phyloP scores from a whole-genome alignment of 169 alveolate species.

The Theileria equi region DNA sequence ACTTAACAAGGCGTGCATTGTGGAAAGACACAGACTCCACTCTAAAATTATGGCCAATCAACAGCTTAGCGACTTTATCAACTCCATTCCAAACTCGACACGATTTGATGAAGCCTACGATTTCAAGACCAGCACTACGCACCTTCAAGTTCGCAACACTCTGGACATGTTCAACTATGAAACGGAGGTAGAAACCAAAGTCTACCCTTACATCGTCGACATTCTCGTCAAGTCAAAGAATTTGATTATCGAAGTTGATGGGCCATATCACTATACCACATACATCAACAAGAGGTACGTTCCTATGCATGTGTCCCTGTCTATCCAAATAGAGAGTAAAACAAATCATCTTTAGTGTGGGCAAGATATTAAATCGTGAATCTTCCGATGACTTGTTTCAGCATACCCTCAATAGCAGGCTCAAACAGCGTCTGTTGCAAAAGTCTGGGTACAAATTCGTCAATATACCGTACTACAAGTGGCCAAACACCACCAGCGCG shows the following conservation, averaged over 20 bases:
- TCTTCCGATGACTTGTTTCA: background rate
- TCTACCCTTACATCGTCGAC: slow-evolving; percentile 46
- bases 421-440: slow-evolving; percentile 27
- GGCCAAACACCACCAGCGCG: slow-evolving; percentile 41
- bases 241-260: slow-evolving; percentile 45
- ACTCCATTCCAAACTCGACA: background rate
- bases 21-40: background rate
- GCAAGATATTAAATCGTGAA: slow-evolving; percentile 8
- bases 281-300: slow-evolving; percentile 36
- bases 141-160: slow-evolving; percentile 37
- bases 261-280: slow-evolving; percentile 54
- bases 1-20: background rate
- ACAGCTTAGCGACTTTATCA: background rate
- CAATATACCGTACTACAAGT: slow-evolving; percentile 39
- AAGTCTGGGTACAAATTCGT: slow-evolving; percentile 29
- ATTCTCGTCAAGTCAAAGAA: background rate
- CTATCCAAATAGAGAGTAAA: background rate
- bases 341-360: slow-evolving; percentile 13
- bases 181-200: slow-evolving; percentile 19
- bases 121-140: slow-evolving; percentile 49
- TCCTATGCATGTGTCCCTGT: background rate
- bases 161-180: slow-evolving; percentile 18
- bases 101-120: slow-evolving; percentile 9
- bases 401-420: slow-evolving; percentile 29
- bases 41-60: background rate